Percentiles rank a stretch among this genome's conserved stretches.
Evolutionary conservation across 371 early-diverging fungal species (phyloP).

Genomic region (Gilbertella persicaria): DNA sequence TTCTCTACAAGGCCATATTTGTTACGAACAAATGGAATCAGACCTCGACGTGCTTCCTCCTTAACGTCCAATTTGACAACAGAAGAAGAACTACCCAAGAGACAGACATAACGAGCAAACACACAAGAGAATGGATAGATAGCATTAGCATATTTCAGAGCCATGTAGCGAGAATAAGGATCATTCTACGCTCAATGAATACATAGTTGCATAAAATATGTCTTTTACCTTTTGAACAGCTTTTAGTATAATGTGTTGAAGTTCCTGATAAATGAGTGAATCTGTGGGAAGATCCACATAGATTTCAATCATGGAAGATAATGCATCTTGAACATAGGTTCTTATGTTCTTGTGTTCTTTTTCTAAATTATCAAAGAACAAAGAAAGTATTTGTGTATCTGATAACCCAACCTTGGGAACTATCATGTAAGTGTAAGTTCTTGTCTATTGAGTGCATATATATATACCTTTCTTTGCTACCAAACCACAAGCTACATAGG

Average conservation of each 20-base stretch:
- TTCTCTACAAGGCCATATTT: slow-evolving; percentile 28
- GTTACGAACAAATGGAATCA: slow-evolving; percentile 43
- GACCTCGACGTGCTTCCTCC: slow-evolving; percentile 68
- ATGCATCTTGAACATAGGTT: slow-evolving; percentile 79
- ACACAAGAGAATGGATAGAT: slow-evolving; percentile 77
- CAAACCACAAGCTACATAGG: slow-evolving; percentile 81
- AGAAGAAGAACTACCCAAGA: slow-evolving; percentile 61
- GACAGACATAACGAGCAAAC: slow-evolving; percentile 72
- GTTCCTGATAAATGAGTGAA: slow-evolving; percentile 40
- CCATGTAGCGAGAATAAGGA: slow-evolving; percentile 48
- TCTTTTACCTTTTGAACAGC: slow-evolving; percentile 65
- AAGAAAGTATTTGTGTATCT: slow-evolving; percentile 61
- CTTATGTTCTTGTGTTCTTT: slow-evolving; percentile 69
- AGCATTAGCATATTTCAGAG: slow-evolving; percentile 75
- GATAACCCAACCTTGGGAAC: slow-evolving; percentile 66
- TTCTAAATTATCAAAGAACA: slow-evolving; percentile 71
- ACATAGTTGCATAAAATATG: too few species aligned
- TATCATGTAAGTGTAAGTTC: slow-evolving; percentile 10
- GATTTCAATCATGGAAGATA: slow-evolving; percentile 79
- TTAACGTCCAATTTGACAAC: slow-evolving; percentile 77
- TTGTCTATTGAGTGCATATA: too few species aligned
- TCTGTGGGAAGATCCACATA: slow-evolving; percentile 50
- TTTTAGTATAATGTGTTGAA: slow-evolving; percentile 54
- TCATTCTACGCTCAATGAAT: slow-evolving; percentile 29
- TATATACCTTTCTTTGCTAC: slow-evolving; percentile 70